These are phyloP conservation scores for Pythium coloratum DNA, from an alignment of 352 stramenopile species.

Conservation along the genomic window DNA sequence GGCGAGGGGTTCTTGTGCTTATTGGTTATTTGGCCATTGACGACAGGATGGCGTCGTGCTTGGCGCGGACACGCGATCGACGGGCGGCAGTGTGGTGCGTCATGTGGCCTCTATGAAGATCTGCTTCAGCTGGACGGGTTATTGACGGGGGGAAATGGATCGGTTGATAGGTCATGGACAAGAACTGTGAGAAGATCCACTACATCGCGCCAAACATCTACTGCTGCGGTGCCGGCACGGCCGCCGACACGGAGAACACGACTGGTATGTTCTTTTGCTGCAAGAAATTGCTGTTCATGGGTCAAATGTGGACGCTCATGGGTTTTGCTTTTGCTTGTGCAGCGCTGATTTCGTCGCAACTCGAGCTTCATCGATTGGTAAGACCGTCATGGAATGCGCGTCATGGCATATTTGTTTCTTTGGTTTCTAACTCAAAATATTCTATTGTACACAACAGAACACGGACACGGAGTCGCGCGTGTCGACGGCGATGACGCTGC, in stretches of 20 bases:
- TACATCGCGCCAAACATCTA: slow-evolving; percentile 99
- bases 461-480: slow-evolving; percentile 90
- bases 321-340: neutral
- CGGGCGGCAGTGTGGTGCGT: slow-evolving; percentile 85
- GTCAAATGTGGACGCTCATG: neutral
- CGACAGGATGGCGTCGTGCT: slow-evolving; percentile 94
- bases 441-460: slow-evolving; percentile 41
- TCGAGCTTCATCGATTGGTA: slow-evolving; percentile 95
- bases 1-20: neutral
- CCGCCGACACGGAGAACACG: slow-evolving; percentile 96
- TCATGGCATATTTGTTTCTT: neutral
- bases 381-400: slow-evolving; percentile 17
- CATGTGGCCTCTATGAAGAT: neutral
- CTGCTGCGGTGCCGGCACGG: slow-evolving; percentile 97
- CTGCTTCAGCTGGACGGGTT: neutral
- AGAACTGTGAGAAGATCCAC: slow-evolving; percentile 99
- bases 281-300: neutral
- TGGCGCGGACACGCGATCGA: slow-evolving; percentile 97
- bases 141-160: neutral
- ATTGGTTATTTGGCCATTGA: neutral
- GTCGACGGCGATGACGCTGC: slow-evolving; percentile 95
- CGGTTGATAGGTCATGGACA: slow-evolving; percentile 91
- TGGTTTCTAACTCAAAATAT: neutral
- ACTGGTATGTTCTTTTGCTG: slow-evolving; percentile 35
- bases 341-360: slow-evolving; percentile 83